Conservation (phyloP, 1,284 basidiomycete genomes). For the Singerocomus inundabilis region DNA sequence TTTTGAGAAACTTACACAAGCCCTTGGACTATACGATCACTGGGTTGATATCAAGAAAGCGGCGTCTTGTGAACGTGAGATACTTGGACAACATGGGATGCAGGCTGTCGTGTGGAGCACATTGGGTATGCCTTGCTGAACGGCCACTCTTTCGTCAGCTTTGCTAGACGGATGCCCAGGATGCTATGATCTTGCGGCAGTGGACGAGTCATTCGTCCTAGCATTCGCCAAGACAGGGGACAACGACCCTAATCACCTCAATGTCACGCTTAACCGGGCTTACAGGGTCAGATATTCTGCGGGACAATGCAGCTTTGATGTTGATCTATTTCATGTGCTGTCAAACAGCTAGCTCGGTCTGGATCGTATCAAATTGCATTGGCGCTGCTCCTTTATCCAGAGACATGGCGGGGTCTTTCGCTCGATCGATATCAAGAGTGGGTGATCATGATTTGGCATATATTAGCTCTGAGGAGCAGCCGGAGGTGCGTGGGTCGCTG, state of each 20-base stretch:
- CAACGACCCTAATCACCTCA: constrained; percentile 60
- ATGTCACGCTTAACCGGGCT: constrained; percentile 60
- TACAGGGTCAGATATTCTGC: constrained; percentile 48
- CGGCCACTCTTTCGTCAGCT: not conserved
- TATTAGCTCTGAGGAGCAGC: constrained; percentile 62
- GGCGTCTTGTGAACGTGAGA: constrained; percentile 51
- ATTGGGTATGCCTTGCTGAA: constrained; percentile 45
- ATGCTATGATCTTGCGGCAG: constrained; percentile 58
- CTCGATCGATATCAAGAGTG: constrained; percentile 64
- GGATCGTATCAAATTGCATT: constrained; percentile 64
- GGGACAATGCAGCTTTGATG: constrained; percentile 5
- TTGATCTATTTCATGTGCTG: constrained; percentile 16
- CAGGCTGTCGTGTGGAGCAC: constrained; percentile 70
- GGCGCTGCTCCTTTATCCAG: constrained; percentile 61
- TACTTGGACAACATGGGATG: constrained; percentile 70
- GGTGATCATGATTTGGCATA: constrained; percentile 74
- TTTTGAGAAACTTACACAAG: constrained; percentile 67
- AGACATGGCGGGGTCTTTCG: constrained; percentile 65
- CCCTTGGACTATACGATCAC: constrained; percentile 66
- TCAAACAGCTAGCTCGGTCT: constrained; percentile 60
- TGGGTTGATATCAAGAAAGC: constrained; percentile 59
- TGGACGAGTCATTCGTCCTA: constrained; percentile 69
- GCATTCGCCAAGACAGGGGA: constrained; percentile 59
- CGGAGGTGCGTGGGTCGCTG: constrained; percentile 52
- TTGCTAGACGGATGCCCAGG: constrained; percentile 41